These are phyloP conservation scores for Globomyces pollinis-pini DNA, from an alignment of 192 early-diverging fungal species.

Conservation along the genomic window DNA sequence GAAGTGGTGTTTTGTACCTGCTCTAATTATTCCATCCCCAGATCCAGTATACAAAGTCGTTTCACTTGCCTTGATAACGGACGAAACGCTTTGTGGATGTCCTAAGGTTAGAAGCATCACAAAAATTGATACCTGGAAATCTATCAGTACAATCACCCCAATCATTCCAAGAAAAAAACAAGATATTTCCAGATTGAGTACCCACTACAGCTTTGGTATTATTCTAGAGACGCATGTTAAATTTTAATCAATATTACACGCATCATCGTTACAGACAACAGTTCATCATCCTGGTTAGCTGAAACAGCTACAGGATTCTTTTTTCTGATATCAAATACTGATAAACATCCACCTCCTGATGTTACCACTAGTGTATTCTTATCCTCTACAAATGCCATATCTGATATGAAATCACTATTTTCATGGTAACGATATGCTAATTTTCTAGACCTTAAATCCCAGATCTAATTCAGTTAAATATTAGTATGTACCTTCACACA, in stretches of 20 bases:
- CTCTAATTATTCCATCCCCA: constrained; percentile 79
- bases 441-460: constrained; percentile 79
- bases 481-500: constrained; percentile 57
- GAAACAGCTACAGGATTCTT: constrained; percentile 75
- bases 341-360: constrained; percentile 86
- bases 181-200: constrained; percentile 79
- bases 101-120: too few species aligned
- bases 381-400: constrained; percentile 61
- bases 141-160: constrained; percentile 94
- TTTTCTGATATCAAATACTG: constrained; percentile 87
- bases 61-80: constrained; percentile 78
- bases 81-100: constrained; percentile 85
- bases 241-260: constrained; percentile 31
- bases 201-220: constrained; percentile 82
- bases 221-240: too few species aligned
- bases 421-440: constrained; percentile 71
- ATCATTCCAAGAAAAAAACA: constrained; percentile 80
- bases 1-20: too few species aligned
- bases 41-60: constrained; percentile 80
- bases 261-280: constrained; percentile 72
- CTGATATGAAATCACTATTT: constrained; percentile 89
- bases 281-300: constrained; percentile 92
- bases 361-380: constrained; percentile 75
- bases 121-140: constrained; percentile 57
- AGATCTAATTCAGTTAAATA: constrained; percentile 50